These are phyloP conservation scores for Gossypium longicalyx DNA, from an alignment of 345 rosid genomes.

Conservation along the genomic window DNA sequence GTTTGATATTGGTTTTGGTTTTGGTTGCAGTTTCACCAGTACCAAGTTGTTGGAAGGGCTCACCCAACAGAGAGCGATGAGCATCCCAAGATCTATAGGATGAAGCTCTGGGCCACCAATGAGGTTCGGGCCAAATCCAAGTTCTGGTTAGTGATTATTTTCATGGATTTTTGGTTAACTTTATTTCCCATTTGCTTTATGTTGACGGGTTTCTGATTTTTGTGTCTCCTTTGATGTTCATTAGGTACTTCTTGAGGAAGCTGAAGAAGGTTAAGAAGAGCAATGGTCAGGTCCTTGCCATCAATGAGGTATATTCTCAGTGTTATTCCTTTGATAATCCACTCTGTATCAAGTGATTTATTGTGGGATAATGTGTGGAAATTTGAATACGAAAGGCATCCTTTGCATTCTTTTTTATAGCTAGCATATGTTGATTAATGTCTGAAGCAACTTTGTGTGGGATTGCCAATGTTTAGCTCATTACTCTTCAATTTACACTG, in stretches of 20 bases:
- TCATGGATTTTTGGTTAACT: background rate
- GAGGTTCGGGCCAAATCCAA: conserved; percentile 60
- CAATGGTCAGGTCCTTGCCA: conserved; percentile 46
- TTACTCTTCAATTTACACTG: background rate
- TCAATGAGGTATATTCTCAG: conserved; percentile 35
- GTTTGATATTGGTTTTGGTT: background rate
- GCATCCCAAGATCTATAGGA: conserved; percentile 51
- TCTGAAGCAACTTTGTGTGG: background rate
- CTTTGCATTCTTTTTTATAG: background rate
- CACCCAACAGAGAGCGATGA: conserved; percentile 52
- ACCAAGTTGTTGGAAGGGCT: conserved; percentile 53
- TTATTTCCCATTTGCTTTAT: background rate
- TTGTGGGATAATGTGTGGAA: background rate
- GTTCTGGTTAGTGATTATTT: conserved; percentile 40
- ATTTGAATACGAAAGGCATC: background rate
- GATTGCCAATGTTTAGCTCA: background rate
- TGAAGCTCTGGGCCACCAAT: conserved; percentile 66
- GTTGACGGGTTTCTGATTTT: background rate
- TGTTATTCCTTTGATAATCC: background rate
- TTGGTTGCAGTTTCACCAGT: conserved; percentile 3
- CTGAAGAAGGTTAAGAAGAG: conserved; percentile 47
- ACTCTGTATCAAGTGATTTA: background rate
- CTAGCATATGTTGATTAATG: background rate
- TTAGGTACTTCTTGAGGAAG: conserved; percentile 42
- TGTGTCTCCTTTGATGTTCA: background rate